These are phyloP conservation scores for Calocybe gangraenosa DNA, from an alignment of 768 basidiomycete genomes.

Conservation along the genomic window DNA sequence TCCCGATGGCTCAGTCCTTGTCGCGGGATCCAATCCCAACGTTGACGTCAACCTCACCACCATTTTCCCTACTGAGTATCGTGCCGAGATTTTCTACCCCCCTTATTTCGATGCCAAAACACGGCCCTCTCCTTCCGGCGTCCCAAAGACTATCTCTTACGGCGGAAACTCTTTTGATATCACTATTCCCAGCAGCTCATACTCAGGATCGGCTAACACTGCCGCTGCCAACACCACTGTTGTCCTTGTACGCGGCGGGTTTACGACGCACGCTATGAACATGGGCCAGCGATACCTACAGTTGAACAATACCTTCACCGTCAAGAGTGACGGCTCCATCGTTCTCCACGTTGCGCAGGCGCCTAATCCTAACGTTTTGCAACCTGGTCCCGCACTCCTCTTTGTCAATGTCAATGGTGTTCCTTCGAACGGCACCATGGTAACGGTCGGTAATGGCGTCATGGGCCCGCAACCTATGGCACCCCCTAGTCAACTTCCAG, in stretches of 20 bases:
- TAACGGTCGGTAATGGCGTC: constrained; percentile 65
- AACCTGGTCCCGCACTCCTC: constrained; percentile 72
- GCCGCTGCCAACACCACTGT: constrained; percentile 76
- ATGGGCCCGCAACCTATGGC: constrained; percentile 55
- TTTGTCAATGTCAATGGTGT: constrained; percentile 73
- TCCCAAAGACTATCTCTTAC: constrained; percentile 74
- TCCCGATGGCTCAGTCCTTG: constrained; percentile 78
- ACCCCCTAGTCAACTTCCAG: constrained; percentile 41
- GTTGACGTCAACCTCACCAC: constrained; percentile 67
- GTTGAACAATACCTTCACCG: constrained; percentile 69
- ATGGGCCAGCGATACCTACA: constrained; percentile 80
- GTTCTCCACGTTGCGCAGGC: constrained; percentile 77
- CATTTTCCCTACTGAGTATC: constrained; percentile 72
- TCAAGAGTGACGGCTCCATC: constrained; percentile 71
- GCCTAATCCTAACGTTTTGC: constrained; percentile 81
- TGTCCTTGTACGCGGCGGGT: constrained; percentile 75
- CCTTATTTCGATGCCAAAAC: constrained; percentile 72
- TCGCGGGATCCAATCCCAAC: constrained; percentile 94
- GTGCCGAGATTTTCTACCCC: constrained; percentile 89
- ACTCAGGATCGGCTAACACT: constrained; percentile 60
- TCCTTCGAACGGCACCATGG: constrained; percentile 63
- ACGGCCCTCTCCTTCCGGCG: constrained; percentile 65
- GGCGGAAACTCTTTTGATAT: constrained; percentile 82
- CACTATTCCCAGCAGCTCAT: constrained; percentile 59
- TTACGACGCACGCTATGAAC: constrained; percentile 84